Conservation (phyloP, 257 asterid genomes). For the Solanum virginianum region DNA sequence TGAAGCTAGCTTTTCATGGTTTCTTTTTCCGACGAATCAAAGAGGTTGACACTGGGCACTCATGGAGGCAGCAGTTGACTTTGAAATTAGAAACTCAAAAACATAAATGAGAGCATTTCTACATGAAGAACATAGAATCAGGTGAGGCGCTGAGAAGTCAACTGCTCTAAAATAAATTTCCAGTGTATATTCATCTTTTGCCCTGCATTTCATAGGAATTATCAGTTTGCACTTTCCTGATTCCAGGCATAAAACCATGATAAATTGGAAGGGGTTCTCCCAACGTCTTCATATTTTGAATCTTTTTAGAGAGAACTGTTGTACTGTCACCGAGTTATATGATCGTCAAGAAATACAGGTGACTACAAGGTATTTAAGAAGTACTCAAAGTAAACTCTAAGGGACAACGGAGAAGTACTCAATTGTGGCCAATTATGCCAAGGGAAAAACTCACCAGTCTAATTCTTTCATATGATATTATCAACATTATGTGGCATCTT, state of each 20-base stretch:
- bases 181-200: constrained; percentile 68
- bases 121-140: constrained; percentile 56
- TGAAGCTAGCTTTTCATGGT: too few relatives aligned
- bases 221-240: background rate
- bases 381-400: too few relatives aligned
- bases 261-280: background rate
- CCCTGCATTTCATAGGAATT: constrained; percentile 40
- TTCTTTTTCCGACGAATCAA: too few relatives aligned
- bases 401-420: too few relatives aligned
- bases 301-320: too few relatives aligned
- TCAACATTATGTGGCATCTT: background rate
- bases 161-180: constrained; percentile 84
- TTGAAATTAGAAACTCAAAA: constrained; percentile 61
- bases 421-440: too few relatives aligned
- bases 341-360: too few relatives aligned
- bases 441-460: background rate
- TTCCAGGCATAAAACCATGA: background rate
- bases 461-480: background rate
- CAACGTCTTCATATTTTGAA: too few relatives aligned
- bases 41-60: constrained; percentile 38
- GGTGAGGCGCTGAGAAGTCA: constrained; percentile 53
- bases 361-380: too few relatives aligned
- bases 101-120: constrained; percentile 65
- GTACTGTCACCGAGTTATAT: too few relatives aligned
- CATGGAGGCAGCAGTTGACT: constrained; percentile 24